Evolutionary conservation across 2,329 filamentous ascomycete genomes (phyloP), one percentile per base, ranked within the genome.

Genomic region (Aspergillus cejpii): DNA sequence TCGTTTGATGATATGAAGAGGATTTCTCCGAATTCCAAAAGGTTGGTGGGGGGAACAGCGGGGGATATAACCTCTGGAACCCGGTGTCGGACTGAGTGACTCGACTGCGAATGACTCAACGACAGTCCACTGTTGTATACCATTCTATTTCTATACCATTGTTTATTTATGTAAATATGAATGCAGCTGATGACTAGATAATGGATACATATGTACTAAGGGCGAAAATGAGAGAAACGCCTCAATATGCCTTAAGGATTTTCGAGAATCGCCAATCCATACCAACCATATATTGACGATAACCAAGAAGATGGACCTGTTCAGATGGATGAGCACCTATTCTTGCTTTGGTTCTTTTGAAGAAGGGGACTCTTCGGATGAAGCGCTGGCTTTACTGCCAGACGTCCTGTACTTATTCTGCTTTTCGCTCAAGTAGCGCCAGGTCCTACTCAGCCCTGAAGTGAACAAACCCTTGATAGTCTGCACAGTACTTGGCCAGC

Each of bases 401-500:
- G 66, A 62, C 31, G 65, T 61, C 41, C 52, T 63, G 55, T 72
- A 84, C 65, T 87, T 88, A 51, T 71, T 71, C 49, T 82, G 72
- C 75, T 98, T 98, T 65, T 97, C 92, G 34, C 77, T 74, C 43
- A 94, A 59, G 64, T 98, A 98, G 50, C 82, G 78, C 72, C 78
- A 77, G 5, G 83, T 84, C 57, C 83, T 79, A 5, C 72, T 62
- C 12, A 85, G 63, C 0, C 92, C 94, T 0, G 85, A 83, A 2
- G 89, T 97, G 36, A 96, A 65, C 1, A 85, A 65, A 1, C 89
- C 83, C 70, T 98, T 98, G 50, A 91, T 63, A 43, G 83, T 92
- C 68, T 98, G 91, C 4, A 82, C 82, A 2, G 87, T 88, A 58
- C 88, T 92, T 0, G 92, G 90, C 92, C 92, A 97, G 44, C 81